These are phyloP conservation scores for Calonectria pteridis DNA, from an alignment of 2,329 filamentous ascomycete species.

Conservation along the genomic window DNA sequence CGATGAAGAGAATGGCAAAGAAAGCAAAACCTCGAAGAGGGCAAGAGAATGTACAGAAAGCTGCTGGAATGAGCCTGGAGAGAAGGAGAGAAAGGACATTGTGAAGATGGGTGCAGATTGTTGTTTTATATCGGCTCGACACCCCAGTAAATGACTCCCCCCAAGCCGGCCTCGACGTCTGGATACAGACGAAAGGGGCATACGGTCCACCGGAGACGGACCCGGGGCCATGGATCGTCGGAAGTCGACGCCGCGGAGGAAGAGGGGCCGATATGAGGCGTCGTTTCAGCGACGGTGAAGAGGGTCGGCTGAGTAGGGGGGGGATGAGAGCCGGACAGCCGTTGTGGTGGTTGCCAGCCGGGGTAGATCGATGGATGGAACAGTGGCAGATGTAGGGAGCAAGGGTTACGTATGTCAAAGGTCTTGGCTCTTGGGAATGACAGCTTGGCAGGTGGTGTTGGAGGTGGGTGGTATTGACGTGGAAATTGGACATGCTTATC, in stretches of 20 bases:
- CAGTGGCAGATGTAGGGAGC: constrained; percentile 1
- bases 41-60: constrained; percentile 44
- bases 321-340: constrained; percentile 1
- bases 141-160: neutral
- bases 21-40: constrained; percentile 36
- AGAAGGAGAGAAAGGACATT: constrained; percentile 6
- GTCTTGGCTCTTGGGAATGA: neutral
- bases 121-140: constrained; percentile 31
- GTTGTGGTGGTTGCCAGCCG: neutral
- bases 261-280: constrained; percentile 28
- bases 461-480: neutral
- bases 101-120: neutral
- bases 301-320: constrained; percentile 13
- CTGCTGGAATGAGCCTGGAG: constrained; percentile 44
- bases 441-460: neutral
- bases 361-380: constrained; percentile 2
- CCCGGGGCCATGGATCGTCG: constrained; percentile 27
- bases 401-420: constrained; percentile 15
- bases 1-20: constrained; percentile 39
- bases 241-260: constrained; percentile 35
- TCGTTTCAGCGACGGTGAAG: constrained; percentile 36
- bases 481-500: neutral
- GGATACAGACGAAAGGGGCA: constrained; percentile 15
- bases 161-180: neutral
- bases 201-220: constrained; percentile 22